These are phyloP conservation scores for Talaromyces rugulosus DNA, from an alignment of 2,329 filamentous ascomycete genomes.

Conservation along the genomic window DNA sequence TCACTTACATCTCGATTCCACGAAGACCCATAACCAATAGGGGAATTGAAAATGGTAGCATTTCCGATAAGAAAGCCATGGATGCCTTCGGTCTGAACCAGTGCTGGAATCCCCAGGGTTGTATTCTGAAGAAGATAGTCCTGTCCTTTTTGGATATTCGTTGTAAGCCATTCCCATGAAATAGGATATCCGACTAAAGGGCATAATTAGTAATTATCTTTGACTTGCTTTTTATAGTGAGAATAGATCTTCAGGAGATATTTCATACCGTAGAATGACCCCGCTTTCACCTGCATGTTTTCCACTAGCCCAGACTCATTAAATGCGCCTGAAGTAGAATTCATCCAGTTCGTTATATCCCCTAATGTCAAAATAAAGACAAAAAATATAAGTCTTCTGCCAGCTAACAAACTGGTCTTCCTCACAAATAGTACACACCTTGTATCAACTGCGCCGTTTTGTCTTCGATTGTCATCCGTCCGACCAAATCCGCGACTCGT, in stretches of 20 bases:
- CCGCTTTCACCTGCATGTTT: conserved; percentile 63
- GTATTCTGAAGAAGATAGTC: conserved; percentile 66
- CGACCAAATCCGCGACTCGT: conserved; percentile 63
- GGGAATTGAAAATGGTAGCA: conserved; percentile 75
- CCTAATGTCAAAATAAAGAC: conserved; percentile 29
- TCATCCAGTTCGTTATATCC: conserved; percentile 70
- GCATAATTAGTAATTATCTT: not conserved
- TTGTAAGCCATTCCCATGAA: conserved; percentile 58
- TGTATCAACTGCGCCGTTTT: conserved; percentile 67
- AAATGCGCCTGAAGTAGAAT: conserved; percentile 62
- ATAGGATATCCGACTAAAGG: conserved; percentile 60
- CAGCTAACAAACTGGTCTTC: not conserved
- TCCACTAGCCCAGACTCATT: conserved; percentile 63
- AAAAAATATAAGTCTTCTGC: not conserved
- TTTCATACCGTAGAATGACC: conserved; percentile 57
- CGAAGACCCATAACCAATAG: conserved; percentile 67
- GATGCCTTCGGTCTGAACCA: conserved; percentile 69
- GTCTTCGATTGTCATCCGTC: conserved; percentile 69
- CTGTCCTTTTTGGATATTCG: conserved; percentile 61
- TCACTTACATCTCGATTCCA: conserved; percentile 55
- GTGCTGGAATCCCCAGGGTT: conserved; percentile 65
- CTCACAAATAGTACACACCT: conserved; percentile 25
- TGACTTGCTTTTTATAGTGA: not conserved
- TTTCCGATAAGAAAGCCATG: conserved; percentile 69
- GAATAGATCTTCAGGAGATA: not conserved